Conservation (phyloP, 176 grass and related monocot species). For the Alopecurus myosuroides region DNA sequence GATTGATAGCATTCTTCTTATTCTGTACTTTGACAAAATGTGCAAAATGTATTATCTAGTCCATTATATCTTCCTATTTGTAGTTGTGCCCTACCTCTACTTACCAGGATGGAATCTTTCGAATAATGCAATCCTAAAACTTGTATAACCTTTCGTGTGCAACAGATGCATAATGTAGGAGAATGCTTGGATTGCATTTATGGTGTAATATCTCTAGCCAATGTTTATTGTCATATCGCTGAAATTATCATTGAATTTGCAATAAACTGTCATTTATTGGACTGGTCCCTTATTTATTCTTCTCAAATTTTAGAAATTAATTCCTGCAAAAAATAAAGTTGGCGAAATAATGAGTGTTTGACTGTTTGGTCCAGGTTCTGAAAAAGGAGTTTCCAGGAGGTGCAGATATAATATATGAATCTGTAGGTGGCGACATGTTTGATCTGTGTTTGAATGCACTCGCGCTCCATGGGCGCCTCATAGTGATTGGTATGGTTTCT, state of each 20-base stretch:
- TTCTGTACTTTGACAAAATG: constrained; percentile 13
- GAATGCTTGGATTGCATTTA: constrained; percentile 10
- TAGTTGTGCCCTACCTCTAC: background rate
- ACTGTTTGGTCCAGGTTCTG: constrained; percentile 47
- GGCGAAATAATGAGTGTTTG: background rate
- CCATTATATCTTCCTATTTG: constrained; percentile 1
- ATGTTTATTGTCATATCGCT: background rate
- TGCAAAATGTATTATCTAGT: background rate
- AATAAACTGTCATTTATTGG: background rate
- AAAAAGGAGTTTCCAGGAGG: constrained; percentile 75
- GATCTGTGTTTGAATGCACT: constrained; percentile 83
- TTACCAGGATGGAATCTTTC: background rate
- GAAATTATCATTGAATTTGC: background rate
- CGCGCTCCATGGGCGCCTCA: constrained; percentile 61
- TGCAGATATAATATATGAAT: constrained; percentile 91
- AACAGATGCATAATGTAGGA: constrained; percentile 12
- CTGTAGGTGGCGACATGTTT: constrained; percentile 92
- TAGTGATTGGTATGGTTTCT: constrained; percentile 97
- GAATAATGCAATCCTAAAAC: background rate
- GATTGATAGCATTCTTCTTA: background rate
- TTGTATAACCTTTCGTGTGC: background rate
- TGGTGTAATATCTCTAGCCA: constrained; percentile 10
- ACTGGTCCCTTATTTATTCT: constrained; percentile 8
- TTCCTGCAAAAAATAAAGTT: background rate
- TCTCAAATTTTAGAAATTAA: background rate